Conservation (phyloP, 2,329 filamentous ascomycete species). For the Paraphoma chrysanthemicola region DNA sequence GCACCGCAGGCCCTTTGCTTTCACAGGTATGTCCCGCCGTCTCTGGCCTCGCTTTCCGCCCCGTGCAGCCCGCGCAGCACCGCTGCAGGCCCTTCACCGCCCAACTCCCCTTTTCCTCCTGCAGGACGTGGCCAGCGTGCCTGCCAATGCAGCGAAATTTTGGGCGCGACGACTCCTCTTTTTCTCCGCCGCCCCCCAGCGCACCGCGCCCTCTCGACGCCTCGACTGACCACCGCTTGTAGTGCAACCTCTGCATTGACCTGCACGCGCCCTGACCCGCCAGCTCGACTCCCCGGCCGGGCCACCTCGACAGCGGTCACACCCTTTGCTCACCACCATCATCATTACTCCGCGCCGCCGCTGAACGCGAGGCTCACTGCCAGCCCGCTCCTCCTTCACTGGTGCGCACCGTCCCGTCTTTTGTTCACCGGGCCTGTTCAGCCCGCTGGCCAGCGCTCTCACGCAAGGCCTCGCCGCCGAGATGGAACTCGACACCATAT, state of each 20-base stretch:
- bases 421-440: slow-evolving; percentile 23
- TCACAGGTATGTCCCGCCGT: slow-evolving; percentile 41
- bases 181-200: slow-evolving; percentile 10
- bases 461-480: slow-evolving; percentile 28
- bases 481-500: slow-evolving; percentile 52
- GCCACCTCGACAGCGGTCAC: slow-evolving; percentile 31
- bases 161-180: slow-evolving; percentile 26
- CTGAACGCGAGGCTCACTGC: slow-evolving; percentile 31
- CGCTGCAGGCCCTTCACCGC: slow-evolving; percentile 35
- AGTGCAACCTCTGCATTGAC: slow-evolving; percentile 50
- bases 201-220: slow-evolving; percentile 22
- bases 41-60: slow-evolving; percentile 15
- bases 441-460: slow-evolving; percentile 20
- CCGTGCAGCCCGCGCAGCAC: slow-evolving; percentile 27
- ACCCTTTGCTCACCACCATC: slow-evolving; percentile 27
- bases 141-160: slow-evolving; percentile 29
- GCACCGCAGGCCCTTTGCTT: slow-evolving; percentile 26
- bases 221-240: slow-evolving; percentile 39
- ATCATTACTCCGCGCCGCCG: slow-evolving; percentile 30
- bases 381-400: slow-evolving; percentile 31
- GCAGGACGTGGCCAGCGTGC: slow-evolving; percentile 38
- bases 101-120: slow-evolving; percentile 44
- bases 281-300: slow-evolving; percentile 36
- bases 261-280: slow-evolving; percentile 45
- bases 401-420: slow-evolving; percentile 44